Base-by-base conservation (phyloP, 2,329 filamentous ascomycete species). In the Phyllosticta ampelicida region DNA sequence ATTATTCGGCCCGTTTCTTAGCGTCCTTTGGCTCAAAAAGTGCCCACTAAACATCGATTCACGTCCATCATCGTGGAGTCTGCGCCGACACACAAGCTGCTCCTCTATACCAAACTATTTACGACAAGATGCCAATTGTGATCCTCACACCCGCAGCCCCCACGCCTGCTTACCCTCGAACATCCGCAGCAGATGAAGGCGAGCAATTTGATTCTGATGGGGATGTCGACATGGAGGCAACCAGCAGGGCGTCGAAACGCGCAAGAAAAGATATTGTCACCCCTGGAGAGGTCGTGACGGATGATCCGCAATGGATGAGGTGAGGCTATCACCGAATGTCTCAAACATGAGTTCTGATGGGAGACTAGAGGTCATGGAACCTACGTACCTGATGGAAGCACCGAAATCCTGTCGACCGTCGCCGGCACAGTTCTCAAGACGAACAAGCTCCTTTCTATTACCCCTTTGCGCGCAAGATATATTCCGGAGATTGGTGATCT, bases 401-500 rank as follows among this genome's bases (percentile, higher is more conserved):
- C 81, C 4, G 80, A 84, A 60, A 99, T 99, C 69, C 83, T 87
- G 59, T 91, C 90, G 53, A 95, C 94, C 5, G 87, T 99, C 29
- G 91, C 91, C 6, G 94, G 94, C 67, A 92, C 87, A 6, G 80
- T 97, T 36, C 86, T 87, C 68, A 92, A 91, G 71, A 97, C 92
- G 61, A 99, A 99, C 81, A 97, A 96, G 73, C 85, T 99, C 53
- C 85, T 99, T 63, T 95, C 90, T 1, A 88, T 99, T 59, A 85
- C 87, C 1, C 90, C 94, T 6, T 80, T 99, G 2, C 89, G 91
- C 61, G 91, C 94, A 18, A 87, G 94, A 61, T 99, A 99, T 77
- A 90, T 85, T 1, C 94, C 94, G 29, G 92, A 96, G 73, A 96
- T 99, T 61, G 94, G 94, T 65, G 94, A 99, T 74, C 80, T 99